These are phyloP conservation scores for Phytophthora lateralis DNA, from an alignment of 352 stramenopile species.

Conservation along the genomic window DNA sequence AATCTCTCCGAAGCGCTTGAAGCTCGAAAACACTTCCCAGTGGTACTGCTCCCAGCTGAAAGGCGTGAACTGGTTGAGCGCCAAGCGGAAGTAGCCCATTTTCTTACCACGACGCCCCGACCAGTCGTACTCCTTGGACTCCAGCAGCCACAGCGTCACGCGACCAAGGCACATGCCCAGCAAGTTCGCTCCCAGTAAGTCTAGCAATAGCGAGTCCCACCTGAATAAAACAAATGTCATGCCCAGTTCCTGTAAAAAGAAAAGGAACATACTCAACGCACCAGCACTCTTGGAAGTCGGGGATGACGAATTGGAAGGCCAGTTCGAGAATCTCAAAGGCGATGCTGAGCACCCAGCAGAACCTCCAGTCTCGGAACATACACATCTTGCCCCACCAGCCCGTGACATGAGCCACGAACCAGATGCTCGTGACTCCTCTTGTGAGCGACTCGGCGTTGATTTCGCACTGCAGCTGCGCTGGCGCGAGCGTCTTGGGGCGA, in stretches of 20 bases:
- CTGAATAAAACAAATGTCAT: constrained; percentile 12
- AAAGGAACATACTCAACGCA: constrained; percentile 17
- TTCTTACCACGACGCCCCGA: constrained; percentile 80
- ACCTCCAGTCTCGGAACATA: constrained; percentile 94
- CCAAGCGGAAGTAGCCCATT: constrained; percentile 63
- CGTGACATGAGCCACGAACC: constrained; percentile 86
- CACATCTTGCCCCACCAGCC: constrained; percentile 94
- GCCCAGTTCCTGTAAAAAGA: background rate
- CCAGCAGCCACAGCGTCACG: constrained; percentile 75
- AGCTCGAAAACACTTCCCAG: constrained; percentile 93
- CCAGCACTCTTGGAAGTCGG: constrained; percentile 95
- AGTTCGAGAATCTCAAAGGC: constrained; percentile 92
- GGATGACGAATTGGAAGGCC: constrained; percentile 88
- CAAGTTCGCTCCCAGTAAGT: constrained; percentile 92
- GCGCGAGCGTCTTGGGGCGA: constrained; percentile 34
- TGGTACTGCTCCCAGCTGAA: constrained; percentile 90
- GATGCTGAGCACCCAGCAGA: constrained; percentile 91
- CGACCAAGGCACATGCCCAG: constrained; percentile 87
- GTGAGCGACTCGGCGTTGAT: constrained; percentile 69
- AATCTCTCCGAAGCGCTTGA: constrained; percentile 86
- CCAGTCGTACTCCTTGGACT: constrained; percentile 92
- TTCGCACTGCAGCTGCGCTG: constrained; percentile 56
- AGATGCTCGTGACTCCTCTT: constrained; percentile 79
- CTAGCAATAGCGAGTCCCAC: constrained; percentile 93
- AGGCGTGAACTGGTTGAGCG: constrained; percentile 89